Evolutionary conservation across 768 basidiomycete species (phyloP), one percentile per base, ranked within the genome.

Genomic region (Termitomyces eurrhizus): DNA sequence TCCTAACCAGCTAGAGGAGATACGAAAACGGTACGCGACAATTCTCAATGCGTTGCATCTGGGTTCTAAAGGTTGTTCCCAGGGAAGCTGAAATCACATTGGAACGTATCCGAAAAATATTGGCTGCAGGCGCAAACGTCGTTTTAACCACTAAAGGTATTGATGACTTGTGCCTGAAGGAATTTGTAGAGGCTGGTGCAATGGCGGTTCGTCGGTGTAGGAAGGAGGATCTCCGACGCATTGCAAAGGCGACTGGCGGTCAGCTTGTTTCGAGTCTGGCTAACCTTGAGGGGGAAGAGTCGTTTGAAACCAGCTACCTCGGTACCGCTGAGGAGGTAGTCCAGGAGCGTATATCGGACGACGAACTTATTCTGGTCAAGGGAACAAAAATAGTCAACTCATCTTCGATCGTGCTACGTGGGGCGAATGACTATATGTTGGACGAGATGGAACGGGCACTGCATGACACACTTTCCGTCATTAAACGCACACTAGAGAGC

Each of bases 361-460:
- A 99, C 72, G 96, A 99, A 71, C 83, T 97, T 49, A 98, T 98
- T 73, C 78, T 99, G 64, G 80, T 98, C 79, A 99, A 98, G 79
- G 97, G 97, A 3, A 98, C 95, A 53, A 98, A 96, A 76, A 89
- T 94, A 45, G 95, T 98, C 70, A 95, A 78, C 77, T 95, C 94
- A 26, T 82, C 90, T 14, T 97, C 95, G 21, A 91, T 99, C 68
- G 85, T 99, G 60, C 80, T 99, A 60, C 85, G 97, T 57, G 97
- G 97, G 49, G 97, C 97, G 33, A 99, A 98, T 73, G 97, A 99
- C 74, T 98, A 96, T 74, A 95, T 98, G 92, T 78, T 98, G 67
- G 97, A 99, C 72, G 97, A 99, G 81, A 99, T 98, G 97, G 97
- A 99, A 77, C 81, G 97, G 52, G 90, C 93, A 0, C 74, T 98